Conservation (phyloP, 2,329 filamentous ascomycete species). For the Neocatenulostroma microsporum region DNA sequence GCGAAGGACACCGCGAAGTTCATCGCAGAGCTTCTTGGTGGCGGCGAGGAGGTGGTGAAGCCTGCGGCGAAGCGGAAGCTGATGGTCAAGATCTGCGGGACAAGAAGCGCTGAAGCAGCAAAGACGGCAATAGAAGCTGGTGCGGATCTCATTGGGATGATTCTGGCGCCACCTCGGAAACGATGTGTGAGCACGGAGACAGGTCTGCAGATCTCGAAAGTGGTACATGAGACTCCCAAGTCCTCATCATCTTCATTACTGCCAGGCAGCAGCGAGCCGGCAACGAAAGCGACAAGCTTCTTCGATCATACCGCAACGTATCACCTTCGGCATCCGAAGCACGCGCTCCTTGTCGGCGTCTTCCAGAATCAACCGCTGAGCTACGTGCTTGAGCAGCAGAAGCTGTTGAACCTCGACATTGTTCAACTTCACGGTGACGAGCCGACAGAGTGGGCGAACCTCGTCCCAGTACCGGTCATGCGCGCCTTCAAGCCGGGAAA, state of each 20-base stretch:
- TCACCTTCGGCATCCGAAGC: slow-evolving; percentile 44
- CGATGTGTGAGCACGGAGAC: slow-evolving; percentile 72
- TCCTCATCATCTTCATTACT: slow-evolving; percentile 17
- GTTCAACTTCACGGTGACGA: slow-evolving; percentile 92
- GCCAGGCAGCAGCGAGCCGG: not conserved
- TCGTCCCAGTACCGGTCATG: slow-evolving; percentile 87
- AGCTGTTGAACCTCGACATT: slow-evolving; percentile 68
- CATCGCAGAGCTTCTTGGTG: slow-evolving; percentile 72
- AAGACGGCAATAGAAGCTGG: slow-evolving; percentile 73
- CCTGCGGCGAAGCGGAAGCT: slow-evolving; percentile 35
- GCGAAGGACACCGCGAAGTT: slow-evolving; percentile 75
- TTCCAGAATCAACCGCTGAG: slow-evolving; percentile 85
- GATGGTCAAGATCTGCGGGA: slow-evolving; percentile 93
- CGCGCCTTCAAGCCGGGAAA: slow-evolving; percentile 71
- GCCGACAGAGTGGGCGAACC: slow-evolving; percentile 78
- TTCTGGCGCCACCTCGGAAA: slow-evolving; percentile 72
- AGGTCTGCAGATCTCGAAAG: slow-evolving; percentile 70
- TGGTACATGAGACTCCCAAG: slow-evolving; percentile 54
- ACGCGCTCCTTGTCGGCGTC: slow-evolving; percentile 80
- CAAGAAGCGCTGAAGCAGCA: slow-evolving; percentile 72
- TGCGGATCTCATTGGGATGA: slow-evolving; percentile 89
- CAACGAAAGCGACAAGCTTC: slow-evolving; percentile 53
- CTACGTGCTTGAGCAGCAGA: slow-evolving; percentile 72
- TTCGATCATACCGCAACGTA: slow-evolving; percentile 53
- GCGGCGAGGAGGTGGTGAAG: slow-evolving; percentile 28